These are phyloP conservation scores for Phytophthora cryptogea DNA, from an alignment of 352 stramenopile genomes.

Conservation along the genomic window DNA sequence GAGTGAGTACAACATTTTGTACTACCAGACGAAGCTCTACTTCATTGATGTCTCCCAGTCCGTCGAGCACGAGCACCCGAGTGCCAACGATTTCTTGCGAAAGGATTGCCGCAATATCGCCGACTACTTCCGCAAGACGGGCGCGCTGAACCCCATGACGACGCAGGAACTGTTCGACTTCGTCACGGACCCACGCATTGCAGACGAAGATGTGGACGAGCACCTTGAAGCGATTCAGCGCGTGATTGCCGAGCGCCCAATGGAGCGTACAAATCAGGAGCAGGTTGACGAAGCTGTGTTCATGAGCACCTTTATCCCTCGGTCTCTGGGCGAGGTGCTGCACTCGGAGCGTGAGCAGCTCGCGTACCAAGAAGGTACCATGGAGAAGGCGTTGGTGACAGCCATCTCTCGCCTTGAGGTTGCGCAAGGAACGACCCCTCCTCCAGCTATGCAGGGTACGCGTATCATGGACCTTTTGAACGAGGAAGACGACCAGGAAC, in stretches of 20 bases:
- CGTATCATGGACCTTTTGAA: constrained; percentile 81
- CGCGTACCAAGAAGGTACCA: constrained; percentile 84
- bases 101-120: constrained; percentile 98
- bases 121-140: constrained; percentile 95
- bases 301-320: constrained; percentile 94
- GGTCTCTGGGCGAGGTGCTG: constrained; percentile 94
- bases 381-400: constrained; percentile 81
- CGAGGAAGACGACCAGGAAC: constrained; percentile 53
- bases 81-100: constrained; percentile 96
- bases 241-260: constrained; percentile 74
- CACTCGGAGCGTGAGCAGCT: constrained; percentile 88
- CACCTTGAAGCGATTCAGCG: constrained; percentile 92
- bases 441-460: constrained; percentile 35
- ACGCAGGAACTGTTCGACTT: constrained; percentile 97
- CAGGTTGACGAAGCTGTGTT: constrained; percentile 95
- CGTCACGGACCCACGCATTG: constrained; percentile 81
- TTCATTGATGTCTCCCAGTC: constrained; percentile 99
- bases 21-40: constrained; percentile 95
- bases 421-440: constrained; percentile 23
- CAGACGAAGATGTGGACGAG: constrained; percentile 80
- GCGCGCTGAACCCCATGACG: constrained; percentile 92
- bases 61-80: constrained; percentile 98
- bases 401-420: constrained; percentile 83
- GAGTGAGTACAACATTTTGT: constrained; percentile 99
- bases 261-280: constrained; percentile 65